A percentile compares a stretch with the other conserved stretches of the same genome.
Conservation (phyloP, 768 basidiomycete genomes). For the Mrakia frigida region DNA sequence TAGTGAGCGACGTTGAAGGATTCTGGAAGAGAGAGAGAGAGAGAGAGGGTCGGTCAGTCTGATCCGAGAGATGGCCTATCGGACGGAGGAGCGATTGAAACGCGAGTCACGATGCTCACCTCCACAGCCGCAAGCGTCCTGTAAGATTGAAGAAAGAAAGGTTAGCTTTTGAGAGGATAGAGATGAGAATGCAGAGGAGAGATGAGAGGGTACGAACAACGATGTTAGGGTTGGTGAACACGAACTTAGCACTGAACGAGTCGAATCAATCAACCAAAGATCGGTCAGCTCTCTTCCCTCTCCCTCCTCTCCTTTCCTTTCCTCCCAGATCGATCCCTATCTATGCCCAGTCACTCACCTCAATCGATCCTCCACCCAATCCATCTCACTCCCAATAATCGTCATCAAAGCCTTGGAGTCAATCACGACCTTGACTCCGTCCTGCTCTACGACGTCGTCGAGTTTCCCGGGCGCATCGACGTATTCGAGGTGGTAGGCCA, state of each 20-base stretch:
- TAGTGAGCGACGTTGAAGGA: constrained; percentile 28
- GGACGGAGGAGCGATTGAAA: background rate
- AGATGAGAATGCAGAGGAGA: background rate
- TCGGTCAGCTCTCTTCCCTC: background rate
- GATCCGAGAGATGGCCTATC: background rate
- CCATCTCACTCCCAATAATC: constrained; percentile 98
- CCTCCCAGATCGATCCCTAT: constrained; percentile 52
- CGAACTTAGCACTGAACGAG: constrained; percentile 35
- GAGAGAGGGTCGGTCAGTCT: constrained; percentile 10
- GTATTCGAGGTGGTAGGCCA: constrained; percentile 88
- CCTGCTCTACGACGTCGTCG: constrained; percentile 94
- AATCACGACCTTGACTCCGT: constrained; percentile 86
- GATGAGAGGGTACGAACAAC: constrained; percentile 8
- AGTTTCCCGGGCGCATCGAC: constrained; percentile 83
- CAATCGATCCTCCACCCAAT: constrained; percentile 88
- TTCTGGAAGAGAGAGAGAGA: background rate
- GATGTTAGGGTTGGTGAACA: constrained; percentile 36
- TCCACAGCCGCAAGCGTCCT: constrained; percentile 33
- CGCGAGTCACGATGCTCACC: constrained; percentile 6
- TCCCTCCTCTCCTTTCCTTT: background rate
- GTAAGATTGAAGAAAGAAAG: background rate
- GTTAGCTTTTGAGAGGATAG: background rate
- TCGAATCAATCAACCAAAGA: background rate
- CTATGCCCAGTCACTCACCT: constrained; percentile 76
- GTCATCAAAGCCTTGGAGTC: constrained; percentile 96